Evolutionary conservation across 2,329 filamentous ascomycete species (phyloP).

Genomic region (Fusarium haematococcum): DNA sequence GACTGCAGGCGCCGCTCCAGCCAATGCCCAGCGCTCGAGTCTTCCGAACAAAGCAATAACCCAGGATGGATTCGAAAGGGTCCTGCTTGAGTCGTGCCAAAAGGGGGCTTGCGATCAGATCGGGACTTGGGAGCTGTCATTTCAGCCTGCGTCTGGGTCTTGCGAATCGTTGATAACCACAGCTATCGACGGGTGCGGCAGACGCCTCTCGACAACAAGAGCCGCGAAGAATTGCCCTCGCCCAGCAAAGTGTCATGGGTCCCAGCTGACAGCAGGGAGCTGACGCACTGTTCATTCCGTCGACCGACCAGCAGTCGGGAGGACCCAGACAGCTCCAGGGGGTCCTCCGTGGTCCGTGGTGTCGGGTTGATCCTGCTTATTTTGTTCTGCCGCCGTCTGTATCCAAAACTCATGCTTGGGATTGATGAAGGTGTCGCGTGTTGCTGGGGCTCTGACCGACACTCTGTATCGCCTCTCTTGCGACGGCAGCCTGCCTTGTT

Average conservation of each 20-base stretch:
- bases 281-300: constrained; percentile 27
- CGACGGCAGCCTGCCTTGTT: not conserved
- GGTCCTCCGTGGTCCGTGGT: constrained; percentile 1
- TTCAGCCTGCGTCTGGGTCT: not conserved
- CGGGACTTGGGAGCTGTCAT: constrained; percentile 4
- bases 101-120: constrained; percentile 27
- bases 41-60: not conserved
- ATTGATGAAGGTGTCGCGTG: constrained; percentile 6
- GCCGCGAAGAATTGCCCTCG: not conserved
- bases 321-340: constrained; percentile 14
- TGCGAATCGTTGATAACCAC: constrained; percentile 7
- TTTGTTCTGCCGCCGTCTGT: constrained; percentile 12
- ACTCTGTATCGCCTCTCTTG: constrained; percentile 11
- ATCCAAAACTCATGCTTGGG: constrained; percentile 24
- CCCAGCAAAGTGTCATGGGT: not conserved
- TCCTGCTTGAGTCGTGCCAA: not conserved
- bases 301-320: constrained; percentile 20
- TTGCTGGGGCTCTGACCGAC: constrained; percentile 24
- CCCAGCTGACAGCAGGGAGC: constrained; percentile 12
- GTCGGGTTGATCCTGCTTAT: constrained; percentile 6
- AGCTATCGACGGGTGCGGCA: not conserved
- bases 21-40: constrained; percentile 6
- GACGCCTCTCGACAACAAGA: constrained; percentile 11
- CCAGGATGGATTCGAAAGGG: not conserved
- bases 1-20: constrained; percentile 4